Evolutionary conservation across 2,329 filamentous ascomycete species (phyloP).

Genomic region (Tolypocladium guangdongense): DNA sequence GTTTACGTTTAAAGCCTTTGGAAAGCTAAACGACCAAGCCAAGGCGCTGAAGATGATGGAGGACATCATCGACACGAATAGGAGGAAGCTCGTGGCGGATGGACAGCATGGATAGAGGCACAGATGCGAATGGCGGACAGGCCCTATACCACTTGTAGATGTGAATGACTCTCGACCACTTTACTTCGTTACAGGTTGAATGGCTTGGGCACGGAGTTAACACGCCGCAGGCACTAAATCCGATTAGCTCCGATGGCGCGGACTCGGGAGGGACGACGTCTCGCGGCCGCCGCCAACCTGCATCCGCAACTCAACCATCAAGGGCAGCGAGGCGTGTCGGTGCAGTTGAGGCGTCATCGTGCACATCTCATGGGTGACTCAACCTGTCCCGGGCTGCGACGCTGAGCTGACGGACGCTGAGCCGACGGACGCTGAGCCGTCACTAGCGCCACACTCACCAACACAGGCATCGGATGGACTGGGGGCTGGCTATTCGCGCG

Average conservation of each 20-base stretch:
- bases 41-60: conserved; percentile 30
- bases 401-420: background rate
- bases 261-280: too few relatives aligned
- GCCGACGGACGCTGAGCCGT: background rate
- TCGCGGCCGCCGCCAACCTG: background rate
- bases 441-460: background rate
- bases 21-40: conserved; percentile 26
- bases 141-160: background rate
- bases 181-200: too few relatives aligned
- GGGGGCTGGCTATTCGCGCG: background rate
- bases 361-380: background rate
- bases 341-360: too few relatives aligned
- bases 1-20: conserved; percentile 40
- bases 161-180: background rate
- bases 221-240: background rate
- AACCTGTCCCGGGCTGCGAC: background rate
- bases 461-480: background rate
- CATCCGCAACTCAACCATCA: background rate
- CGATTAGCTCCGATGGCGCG: background rate
- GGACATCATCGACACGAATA: conserved; percentile 20
- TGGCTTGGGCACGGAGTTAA: too few relatives aligned
- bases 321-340: background rate
- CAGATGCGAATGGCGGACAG: background rate
- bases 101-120: conserved; percentile 6
- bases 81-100: conserved; percentile 16